A percentile compares a stretch with the other conserved stretches of the same genome.
phyloP scores from a whole-genome alignment of 176 grass and related monocot species.

The Eleusine indica region DNA sequence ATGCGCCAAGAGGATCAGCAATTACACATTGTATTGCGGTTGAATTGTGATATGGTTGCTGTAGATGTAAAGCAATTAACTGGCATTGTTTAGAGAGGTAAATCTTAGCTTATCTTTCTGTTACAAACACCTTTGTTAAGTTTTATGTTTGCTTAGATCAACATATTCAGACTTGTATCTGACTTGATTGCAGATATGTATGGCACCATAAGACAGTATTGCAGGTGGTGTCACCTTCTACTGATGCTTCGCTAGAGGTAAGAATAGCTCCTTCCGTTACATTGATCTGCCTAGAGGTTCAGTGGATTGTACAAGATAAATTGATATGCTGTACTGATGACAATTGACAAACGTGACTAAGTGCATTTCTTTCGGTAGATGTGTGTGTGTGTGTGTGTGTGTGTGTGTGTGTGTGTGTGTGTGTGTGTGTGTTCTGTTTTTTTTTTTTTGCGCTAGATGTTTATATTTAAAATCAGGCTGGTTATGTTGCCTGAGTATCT shows the following conservation, averaged over 20 bases:
- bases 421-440: too few relatives aligned
- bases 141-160: not conserved
- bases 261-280: not conserved
- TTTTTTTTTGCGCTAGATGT: not conserved
- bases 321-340: too few relatives aligned
- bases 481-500: not conserved
- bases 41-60: slow-evolving; percentile 58
- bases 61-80: slow-evolving; percentile 10
- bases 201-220: not conserved
- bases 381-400: too few relatives aligned
- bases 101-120: not conserved
- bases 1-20: slow-evolving; percentile 50
- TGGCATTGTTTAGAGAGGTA: not conserved
- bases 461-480: not conserved
- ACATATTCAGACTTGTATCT: not conserved
- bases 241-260: slow-evolving; percentile 6
- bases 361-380: not conserved
- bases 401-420: too few relatives aligned
- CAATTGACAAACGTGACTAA: not conserved
- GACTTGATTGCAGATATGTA: not conserved
- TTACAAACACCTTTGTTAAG: too few relatives aligned
- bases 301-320: not conserved
- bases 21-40: slow-evolving; percentile 72
- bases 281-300: not conserved
- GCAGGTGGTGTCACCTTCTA: not conserved